Base-by-base conservation (phyloP, 805 yeast genomes). In the Kuraishia hungarica region DNA sequence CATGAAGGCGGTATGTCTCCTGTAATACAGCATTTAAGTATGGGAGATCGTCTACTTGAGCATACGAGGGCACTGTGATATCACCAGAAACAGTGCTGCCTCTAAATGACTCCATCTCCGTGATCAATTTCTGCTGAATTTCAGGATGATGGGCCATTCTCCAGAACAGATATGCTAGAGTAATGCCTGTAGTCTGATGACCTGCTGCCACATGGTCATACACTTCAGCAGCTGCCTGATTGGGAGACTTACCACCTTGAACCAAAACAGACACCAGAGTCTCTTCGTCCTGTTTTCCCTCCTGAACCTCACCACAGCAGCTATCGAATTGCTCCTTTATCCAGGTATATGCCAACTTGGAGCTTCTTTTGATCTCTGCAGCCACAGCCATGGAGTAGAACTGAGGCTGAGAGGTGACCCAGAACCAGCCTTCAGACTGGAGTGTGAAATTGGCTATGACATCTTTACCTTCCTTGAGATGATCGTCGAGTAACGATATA, bases 161-260 rank as follows among this genome's bases (percentile, higher is more conserved):
- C 70, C 80, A 85, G 21, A 80, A 72, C 53, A 81, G 67, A 63
- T 79, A 86, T 0, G 88, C 72, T 56, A 86, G 64, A n/a, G 84
- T 82, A 6, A 82, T 75, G 0, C 87, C 89, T 0, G 88, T 84
- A 4, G 92, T 86, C 62, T 85, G 87, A 63, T 86, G 91, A 2
- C 92, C 92, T 0, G 92, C 92, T 51, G 86, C 84, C 46, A 85
- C 75, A 64, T 86, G 89, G 62, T 86, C 92, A 50, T 79, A 75
- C 26, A 74, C 64, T 59, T 80, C 84, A 39, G 79, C 70, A n/a
- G 74, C 75, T 13, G 78, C 74, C 10, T 69, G 54, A n/a, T 29
- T 2, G 10, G 51, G 39, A 22, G 50, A 24, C 51, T 58, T 62
- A 35, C 59, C 53, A 2, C 57, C 62, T 23, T 39, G 48, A 15